Conservation (phyloP, 2,329 filamentous ascomycete species). For the Periconia digitata region DNA sequence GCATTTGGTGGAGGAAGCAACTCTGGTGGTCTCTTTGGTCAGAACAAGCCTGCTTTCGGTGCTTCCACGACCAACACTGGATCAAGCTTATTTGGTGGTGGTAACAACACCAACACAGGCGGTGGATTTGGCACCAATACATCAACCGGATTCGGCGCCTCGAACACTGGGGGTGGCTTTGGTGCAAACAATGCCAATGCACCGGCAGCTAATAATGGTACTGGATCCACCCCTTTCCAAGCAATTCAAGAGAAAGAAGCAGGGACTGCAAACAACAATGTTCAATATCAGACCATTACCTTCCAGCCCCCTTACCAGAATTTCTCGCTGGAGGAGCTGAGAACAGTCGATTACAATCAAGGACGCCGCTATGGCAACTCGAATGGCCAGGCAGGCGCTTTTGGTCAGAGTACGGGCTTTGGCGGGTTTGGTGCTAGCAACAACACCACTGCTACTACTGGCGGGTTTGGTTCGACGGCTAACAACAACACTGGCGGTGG, state of each 20-base stretch:
- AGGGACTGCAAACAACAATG: slow-evolving; percentile 49
- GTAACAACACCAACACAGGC: slow-evolving; percentile 21
- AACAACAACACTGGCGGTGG: slow-evolving; percentile 45
- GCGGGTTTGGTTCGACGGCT: slow-evolving; percentile 53
- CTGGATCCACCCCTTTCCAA: slow-evolving; percentile 65
- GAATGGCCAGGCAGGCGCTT: slow-evolving; percentile 78
- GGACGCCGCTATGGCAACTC: slow-evolving; percentile 82
- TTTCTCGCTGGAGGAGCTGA: slow-evolving; percentile 75
- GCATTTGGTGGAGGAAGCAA: slow-evolving; percentile 38
- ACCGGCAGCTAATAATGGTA: slow-evolving; percentile 58
- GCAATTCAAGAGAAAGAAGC: slow-evolving; percentile 72
- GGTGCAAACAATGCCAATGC: slow-evolving; percentile 21
- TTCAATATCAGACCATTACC: slow-evolving; percentile 76
- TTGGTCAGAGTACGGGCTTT: slow-evolving; percentile 68
- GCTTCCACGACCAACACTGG: slow-evolving; percentile 6
- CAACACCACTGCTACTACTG: slow-evolving; percentile 41
- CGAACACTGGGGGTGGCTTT: slow-evolving; percentile 24
- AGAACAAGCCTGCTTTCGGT: slow-evolving; percentile 19
- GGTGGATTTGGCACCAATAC: slow-evolving; percentile 31
- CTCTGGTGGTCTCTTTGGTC: slow-evolving; percentile 39
- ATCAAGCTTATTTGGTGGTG: slow-evolving; percentile 18
- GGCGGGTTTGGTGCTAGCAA: slow-evolving; percentile 48
- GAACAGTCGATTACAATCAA: slow-evolving; percentile 81
- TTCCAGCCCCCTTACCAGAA: slow-evolving; percentile 83
- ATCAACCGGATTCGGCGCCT: slow-evolving; percentile 28